phyloP scores from a whole-genome alignment of 805 yeast species.

The Aciculoconidium aculeatum region DNA sequence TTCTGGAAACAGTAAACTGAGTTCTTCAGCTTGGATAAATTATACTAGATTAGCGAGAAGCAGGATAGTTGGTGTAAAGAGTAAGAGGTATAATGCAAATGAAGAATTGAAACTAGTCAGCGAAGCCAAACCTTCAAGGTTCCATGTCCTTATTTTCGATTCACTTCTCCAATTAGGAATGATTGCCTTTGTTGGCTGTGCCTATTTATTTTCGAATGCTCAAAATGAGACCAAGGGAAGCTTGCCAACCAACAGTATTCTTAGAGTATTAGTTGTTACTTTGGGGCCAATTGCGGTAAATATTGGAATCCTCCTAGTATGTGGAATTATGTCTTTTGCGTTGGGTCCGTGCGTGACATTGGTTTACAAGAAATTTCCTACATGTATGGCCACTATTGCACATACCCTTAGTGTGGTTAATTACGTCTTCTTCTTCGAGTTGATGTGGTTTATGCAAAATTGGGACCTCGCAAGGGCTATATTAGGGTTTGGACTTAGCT shows the following conservation, averaged over 20 bases:
- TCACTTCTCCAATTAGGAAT: conserved; percentile 32
- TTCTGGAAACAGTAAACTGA: conserved; percentile 43
- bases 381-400: conserved; percentile 48
- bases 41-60: conserved; percentile 48
- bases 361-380: conserved; percentile 42
- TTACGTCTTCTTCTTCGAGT: conserved; percentile 52
- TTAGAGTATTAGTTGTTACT: conserved; percentile 40
- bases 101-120: conserved; percentile 38
- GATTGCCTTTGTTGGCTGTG: conserved; percentile 31
- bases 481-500: conserved; percentile 52
- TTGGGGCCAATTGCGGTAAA: conserved; percentile 45
- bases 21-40: conserved; percentile 38
- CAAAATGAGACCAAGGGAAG: conserved; percentile 39
- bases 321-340: conserved; percentile 41
- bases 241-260: conserved; percentile 33
- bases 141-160: conserved; percentile 38
- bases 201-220: conserved; percentile 50
- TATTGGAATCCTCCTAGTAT: conserved; percentile 28
- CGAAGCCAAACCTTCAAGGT: conserved; percentile 44
- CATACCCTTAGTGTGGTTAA: conserved; percentile 49
- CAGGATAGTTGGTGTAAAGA: conserved; percentile 52
- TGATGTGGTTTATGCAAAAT: conserved; percentile 62
- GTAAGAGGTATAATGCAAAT: conserved; percentile 26
- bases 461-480: conserved; percentile 58
- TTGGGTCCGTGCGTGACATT: conserved; percentile 46